These are phyloP conservation scores for Gliomastix tumulicola DNA, from an alignment of 2,329 filamentous ascomycete species.

Conservation along the genomic window DNA sequence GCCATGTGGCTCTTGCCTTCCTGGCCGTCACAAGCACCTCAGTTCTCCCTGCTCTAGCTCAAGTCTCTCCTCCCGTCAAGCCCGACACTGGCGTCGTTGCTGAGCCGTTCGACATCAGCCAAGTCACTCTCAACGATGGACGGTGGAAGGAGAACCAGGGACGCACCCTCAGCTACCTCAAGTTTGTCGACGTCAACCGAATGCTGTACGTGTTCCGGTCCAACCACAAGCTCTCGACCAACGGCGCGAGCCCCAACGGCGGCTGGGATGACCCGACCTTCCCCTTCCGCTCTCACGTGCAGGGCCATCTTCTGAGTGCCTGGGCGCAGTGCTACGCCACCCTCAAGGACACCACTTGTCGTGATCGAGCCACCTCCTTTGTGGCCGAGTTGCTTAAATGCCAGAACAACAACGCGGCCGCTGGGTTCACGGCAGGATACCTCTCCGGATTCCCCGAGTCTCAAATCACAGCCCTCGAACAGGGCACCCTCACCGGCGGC, in stretches of 20 bases:
- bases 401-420: constrained; percentile 39
- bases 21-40: background rate
- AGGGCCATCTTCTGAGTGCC: constrained; percentile 42
- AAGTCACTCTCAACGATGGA: constrained; percentile 2
- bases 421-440: constrained; percentile 36
- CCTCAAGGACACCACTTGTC: constrained; percentile 32
- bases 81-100: background rate
- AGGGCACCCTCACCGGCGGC: constrained; percentile 33
- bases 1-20: background rate
- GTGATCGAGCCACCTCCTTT: constrained; percentile 35
- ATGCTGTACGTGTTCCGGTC: constrained; percentile 40
- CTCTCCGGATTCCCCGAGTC: constrained; percentile 45
- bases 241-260: constrained; percentile 34
- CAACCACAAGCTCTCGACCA: constrained; percentile 38
- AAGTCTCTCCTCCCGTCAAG: constrained; percentile 2
- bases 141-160: constrained; percentile 20
- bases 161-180: constrained; percentile 37
- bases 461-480: constrained; percentile 36
- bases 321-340: constrained; percentile 41
- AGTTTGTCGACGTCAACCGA: constrained; percentile 33
- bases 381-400: constrained; percentile 40
- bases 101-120: constrained; percentile 5
- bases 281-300: constrained; percentile 41
- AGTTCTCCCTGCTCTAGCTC: background rate
- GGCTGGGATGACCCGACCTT: constrained; percentile 48